Evolutionary conservation across 2,329 filamentous ascomycete genomes (phyloP).

Genomic region (Microdochium bolleyi): DNA sequence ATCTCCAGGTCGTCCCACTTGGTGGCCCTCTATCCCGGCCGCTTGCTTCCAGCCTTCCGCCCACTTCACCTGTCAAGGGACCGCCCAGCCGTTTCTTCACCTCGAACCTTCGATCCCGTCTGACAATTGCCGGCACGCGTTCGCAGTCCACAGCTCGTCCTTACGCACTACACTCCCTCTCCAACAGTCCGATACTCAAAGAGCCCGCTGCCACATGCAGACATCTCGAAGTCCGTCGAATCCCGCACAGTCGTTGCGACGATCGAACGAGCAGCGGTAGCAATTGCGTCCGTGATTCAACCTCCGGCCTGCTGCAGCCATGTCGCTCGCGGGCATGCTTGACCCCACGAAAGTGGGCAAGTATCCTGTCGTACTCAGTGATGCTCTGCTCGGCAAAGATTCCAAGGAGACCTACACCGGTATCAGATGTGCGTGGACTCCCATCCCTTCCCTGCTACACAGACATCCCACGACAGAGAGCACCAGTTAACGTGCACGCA

Average conservation of each 20-base stretch:
- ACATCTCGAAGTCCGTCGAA: background rate
- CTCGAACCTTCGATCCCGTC: too few species aligned
- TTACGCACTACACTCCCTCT: too few species aligned
- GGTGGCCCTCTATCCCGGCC: background rate
- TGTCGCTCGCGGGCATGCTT: slow-evolving; percentile 16
- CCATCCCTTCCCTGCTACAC: background rate
- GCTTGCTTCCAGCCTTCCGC: background rate
- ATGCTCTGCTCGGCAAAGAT: slow-evolving; percentile 48
- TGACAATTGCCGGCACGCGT: too few species aligned
- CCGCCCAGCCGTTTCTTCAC: too few species aligned
- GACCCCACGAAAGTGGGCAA: slow-evolving; percentile 54
- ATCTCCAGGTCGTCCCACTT: background rate
- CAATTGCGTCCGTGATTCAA: background rate
- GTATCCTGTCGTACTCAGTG: slow-evolving; percentile 57
- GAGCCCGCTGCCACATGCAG: too few species aligned
- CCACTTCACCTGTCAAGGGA: background rate
- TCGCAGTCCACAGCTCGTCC: too few species aligned
- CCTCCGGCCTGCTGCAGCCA: background rate
- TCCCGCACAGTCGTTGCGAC: background rate
- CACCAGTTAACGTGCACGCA: slow-evolving; percentile 2
- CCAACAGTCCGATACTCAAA: too few species aligned
- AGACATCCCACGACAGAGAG: too few species aligned
- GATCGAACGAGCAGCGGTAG: too few species aligned
- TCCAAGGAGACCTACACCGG: slow-evolving; percentile 52
- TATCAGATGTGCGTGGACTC: slow-evolving; percentile 42